These are phyloP conservation scores for Geotrichum carabidarum DNA, from an alignment of 1,139 yeast genomes.

Conservation along the genomic window DNA sequence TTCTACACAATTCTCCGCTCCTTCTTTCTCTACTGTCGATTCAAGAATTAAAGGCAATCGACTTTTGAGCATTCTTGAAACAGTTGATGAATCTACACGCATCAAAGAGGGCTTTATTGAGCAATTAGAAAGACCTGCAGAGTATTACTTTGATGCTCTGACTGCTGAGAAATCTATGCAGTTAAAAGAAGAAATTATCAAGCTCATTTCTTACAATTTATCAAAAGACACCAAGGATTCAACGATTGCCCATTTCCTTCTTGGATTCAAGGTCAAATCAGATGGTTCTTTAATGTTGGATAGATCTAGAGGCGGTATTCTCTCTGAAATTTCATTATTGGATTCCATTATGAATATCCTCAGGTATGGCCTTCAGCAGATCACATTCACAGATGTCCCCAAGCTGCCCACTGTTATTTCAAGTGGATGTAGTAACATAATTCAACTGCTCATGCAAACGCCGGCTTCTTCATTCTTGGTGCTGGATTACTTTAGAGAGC, in stretches of 20 bases:
- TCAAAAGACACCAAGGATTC: conserved; percentile 42
- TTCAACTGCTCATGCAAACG: conserved; percentile 56
- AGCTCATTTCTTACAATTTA: conserved; percentile 53
- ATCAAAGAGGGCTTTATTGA: conserved; percentile 69
- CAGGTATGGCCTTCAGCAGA: conserved; percentile 43
- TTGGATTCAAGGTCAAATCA: conserved; percentile 58
- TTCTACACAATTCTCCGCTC: conserved; percentile 47
- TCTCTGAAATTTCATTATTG: conserved; percentile 52
- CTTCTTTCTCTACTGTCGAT: conserved; percentile 35
- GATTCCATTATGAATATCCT: conserved; percentile 50
- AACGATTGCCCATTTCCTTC: conserved; percentile 64
- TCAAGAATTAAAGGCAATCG: conserved; percentile 53
- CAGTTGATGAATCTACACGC: conserved; percentile 62
- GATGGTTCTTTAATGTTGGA: conserved; percentile 44
- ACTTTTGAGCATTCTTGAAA: conserved; percentile 65
- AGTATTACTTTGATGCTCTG: conserved; percentile 26
- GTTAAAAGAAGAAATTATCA: conserved; percentile 54
- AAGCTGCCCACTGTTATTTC: conserved; percentile 55
- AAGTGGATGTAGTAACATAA: conserved; percentile 53
- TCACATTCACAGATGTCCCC: conserved; percentile 45
- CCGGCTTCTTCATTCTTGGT: conserved; percentile 51
- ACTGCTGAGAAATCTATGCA: conserved; percentile 36
- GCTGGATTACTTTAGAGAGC: conserved; percentile 49
- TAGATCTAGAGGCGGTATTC: conserved; percentile 45
- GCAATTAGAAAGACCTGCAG: conserved; percentile 53